These are phyloP conservation scores for Chrysopogon serrulatus DNA, from an alignment of 176 grass and related monocot species.

Conservation along the genomic window DNA sequence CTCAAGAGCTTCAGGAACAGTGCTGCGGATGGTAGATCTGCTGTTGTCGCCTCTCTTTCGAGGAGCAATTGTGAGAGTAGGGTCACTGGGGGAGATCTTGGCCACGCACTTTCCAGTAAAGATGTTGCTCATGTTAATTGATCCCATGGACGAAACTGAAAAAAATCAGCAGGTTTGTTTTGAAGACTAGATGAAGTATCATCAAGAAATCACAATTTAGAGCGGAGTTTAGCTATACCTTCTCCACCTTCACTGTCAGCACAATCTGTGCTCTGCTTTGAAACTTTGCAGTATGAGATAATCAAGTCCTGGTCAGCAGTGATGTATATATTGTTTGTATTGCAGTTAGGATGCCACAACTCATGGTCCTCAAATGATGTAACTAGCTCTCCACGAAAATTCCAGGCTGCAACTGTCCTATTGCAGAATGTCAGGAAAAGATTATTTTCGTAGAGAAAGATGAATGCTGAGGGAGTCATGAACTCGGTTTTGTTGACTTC, in stretches of 20 bases:
- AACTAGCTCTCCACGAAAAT: constrained; percentile 64
- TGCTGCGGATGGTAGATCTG: constrained; percentile 53
- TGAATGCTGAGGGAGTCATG: constrained; percentile 77
- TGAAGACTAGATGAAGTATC: not conserved
- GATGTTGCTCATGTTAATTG: constrained; percentile 83
- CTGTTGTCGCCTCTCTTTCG: constrained; percentile 37
- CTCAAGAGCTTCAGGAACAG: constrained; percentile 53
- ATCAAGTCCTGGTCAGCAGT: constrained; percentile 64
- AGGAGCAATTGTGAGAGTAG: constrained; percentile 37
- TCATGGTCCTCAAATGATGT: constrained; percentile 74
- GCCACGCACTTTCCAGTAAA: constrained; percentile 69
- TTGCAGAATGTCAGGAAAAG: constrained; percentile 72
- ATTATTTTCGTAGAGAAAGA: constrained; percentile 74
- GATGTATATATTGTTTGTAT: constrained; percentile 80
- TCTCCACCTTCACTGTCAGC: not conserved
- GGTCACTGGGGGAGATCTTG: constrained; percentile 55
- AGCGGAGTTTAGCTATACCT: constrained; percentile 32
- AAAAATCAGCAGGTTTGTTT: not conserved
- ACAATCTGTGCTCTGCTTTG: not conserved
- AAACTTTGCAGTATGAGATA: constrained; percentile 61
- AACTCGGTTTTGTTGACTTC: constrained; percentile 68
- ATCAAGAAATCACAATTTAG: not conserved
- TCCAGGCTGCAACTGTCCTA: constrained; percentile 66
- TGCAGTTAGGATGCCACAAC: constrained; percentile 65
- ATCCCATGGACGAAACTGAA: constrained; percentile 40